Evolutionary conservation across 202 grass and related monocot species (phyloP).

Genomic region (Carex sylvatica): DNA sequence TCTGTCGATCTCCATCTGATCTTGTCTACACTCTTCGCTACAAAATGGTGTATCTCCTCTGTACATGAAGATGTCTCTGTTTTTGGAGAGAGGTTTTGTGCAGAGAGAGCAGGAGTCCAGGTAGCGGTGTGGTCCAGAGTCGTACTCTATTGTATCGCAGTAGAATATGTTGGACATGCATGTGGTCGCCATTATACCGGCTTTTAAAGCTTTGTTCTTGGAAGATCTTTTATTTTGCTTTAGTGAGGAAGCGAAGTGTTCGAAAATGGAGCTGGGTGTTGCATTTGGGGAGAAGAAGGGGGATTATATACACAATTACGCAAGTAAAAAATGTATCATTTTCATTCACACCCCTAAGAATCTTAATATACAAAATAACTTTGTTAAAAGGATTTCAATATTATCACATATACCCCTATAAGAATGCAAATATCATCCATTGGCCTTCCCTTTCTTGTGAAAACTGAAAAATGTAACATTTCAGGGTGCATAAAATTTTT

Average conservation of each 20-base stretch:
- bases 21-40: conserved; percentile 78
- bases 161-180: conserved; percentile 50
- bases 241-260: neutral
- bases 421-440: neutral
- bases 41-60: conserved; percentile 78
- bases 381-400: neutral
- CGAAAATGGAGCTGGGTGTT: neutral
- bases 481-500: neutral
- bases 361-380: neutral
- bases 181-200: conserved; percentile 10
- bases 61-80: conserved; percentile 89
- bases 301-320: conserved; percentile 13
- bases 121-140: neutral
- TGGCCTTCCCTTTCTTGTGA: neutral
- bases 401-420: neutral
- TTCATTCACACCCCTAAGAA: neutral
- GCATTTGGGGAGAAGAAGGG: neutral
- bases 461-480: neutral
- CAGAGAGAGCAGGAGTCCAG: conserved; percentile 74
- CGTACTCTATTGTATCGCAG: conserved; percentile 42
- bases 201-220: neutral
- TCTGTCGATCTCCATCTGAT: conserved; percentile 70
- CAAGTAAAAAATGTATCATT: neutral
- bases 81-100: conserved; percentile 34
- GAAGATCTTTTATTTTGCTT: neutral